Conservation (phyloP, 352 stramenopile genomes). For the Globisporangium megalacanthum region DNA sequence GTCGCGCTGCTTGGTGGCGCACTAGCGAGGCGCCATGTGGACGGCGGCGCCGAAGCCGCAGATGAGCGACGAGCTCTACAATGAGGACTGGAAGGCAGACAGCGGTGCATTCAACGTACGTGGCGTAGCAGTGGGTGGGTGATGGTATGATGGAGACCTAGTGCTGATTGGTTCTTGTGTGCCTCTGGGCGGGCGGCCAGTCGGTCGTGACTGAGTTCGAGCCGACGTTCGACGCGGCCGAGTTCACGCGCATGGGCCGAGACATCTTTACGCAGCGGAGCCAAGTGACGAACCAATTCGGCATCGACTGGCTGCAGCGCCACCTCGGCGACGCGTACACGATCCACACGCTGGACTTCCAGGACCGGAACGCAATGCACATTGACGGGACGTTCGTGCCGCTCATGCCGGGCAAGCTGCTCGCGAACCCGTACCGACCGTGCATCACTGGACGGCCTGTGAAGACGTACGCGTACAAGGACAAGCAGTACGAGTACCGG, state of each 20-base stretch:
- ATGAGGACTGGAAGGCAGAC: slow-evolving; percentile 80
- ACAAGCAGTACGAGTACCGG: slow-evolving; percentile 83
- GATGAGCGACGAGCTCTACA: slow-evolving; percentile 89
- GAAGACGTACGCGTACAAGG: slow-evolving; percentile 88
- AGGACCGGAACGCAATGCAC: slow-evolving; percentile 90
- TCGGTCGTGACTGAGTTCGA: slow-evolving; percentile 88
- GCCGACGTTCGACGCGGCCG: slow-evolving; percentile 84
- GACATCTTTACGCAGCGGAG: slow-evolving; percentile 91
- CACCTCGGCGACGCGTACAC: slow-evolving; percentile 84
- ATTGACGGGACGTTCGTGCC: slow-evolving; percentile 89
- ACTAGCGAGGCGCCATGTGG: slow-evolving; percentile 79
- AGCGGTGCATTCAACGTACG: slow-evolving; percentile 70
- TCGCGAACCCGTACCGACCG: slow-evolving; percentile 83
- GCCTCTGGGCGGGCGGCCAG: slow-evolving; percentile 10
- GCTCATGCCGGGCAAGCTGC: slow-evolving; percentile 79
- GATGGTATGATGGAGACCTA: neutral
- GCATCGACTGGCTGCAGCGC: slow-evolving; percentile 86
- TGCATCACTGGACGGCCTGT: slow-evolving; percentile 83
- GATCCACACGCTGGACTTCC: slow-evolving; percentile 87
- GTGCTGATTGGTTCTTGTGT: neutral
- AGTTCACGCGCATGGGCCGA: slow-evolving; percentile 88
- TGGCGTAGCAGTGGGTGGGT: neutral
- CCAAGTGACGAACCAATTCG: slow-evolving; percentile 89
- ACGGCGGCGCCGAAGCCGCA: slow-evolving; percentile 85
- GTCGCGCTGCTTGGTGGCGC: neutral